Conservation (phyloP, 2,329 filamentous ascomycete species). For the Leptographium galeiforme region DNA sequence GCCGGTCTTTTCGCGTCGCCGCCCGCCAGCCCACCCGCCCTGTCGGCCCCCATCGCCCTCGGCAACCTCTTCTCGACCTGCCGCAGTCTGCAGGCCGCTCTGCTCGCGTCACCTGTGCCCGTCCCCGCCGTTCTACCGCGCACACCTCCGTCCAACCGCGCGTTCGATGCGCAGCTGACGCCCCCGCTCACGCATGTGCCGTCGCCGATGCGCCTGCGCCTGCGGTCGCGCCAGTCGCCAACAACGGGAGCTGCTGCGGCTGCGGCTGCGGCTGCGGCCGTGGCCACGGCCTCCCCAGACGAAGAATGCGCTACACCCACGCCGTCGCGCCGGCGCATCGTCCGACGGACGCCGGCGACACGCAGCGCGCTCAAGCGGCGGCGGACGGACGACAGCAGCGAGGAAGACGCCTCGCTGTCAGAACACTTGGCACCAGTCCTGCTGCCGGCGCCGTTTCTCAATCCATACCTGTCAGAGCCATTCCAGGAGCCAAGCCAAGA, state of each 20-base stretch:
- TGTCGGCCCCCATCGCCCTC: constrained; percentile 30
- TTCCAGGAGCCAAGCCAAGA: too few species aligned
- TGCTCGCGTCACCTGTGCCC: constrained; percentile 17
- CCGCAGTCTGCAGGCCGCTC: constrained; percentile 46
- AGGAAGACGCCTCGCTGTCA: constrained; percentile 13
- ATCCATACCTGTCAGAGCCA: background rate
- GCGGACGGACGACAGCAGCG: constrained; percentile 32
- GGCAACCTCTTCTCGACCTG: constrained; percentile 46
- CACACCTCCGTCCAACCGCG: constrained; percentile 15
- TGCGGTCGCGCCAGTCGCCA: constrained; percentile 21
- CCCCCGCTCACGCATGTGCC: constrained; percentile 26
- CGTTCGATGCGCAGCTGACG: constrained; percentile 32
- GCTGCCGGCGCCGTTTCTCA: background rate
- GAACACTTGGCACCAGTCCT: background rate
- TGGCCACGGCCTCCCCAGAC: constrained; percentile 16
- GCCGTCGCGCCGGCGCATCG: constrained; percentile 30
- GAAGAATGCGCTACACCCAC: background rate
- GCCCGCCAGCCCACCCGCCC: constrained; percentile 39
- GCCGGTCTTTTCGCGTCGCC: constrained; percentile 34
- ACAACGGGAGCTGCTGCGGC: too few species aligned
- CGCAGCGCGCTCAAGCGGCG: constrained; percentile 41
- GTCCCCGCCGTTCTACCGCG: constrained; percentile 8
- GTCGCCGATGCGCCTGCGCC: constrained; percentile 38
- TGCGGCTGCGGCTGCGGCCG: constrained; percentile 38
- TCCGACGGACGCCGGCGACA: constrained; percentile 31